Evolutionary conservation across 192 early-diverging fungal species (phyloP), one percentile per base, ranked within the genome.

Genomic region (Globomyces pollinis-pini): DNA sequence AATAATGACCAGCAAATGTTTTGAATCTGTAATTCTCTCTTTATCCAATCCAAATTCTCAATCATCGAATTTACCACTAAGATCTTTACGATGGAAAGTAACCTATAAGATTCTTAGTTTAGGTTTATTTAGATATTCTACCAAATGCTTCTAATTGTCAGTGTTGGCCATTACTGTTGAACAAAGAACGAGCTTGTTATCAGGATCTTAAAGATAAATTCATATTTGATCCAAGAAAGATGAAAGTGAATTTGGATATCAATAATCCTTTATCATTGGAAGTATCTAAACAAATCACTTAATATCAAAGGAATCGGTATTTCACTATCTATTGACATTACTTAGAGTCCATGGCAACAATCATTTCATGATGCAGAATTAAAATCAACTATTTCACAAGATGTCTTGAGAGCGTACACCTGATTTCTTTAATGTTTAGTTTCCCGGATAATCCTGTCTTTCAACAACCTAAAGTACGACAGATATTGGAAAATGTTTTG

Each of bases 381-480:
- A 26, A 71, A 83, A 44, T 84, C 85, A 53, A 75, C 89, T 9
- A 98, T 98, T 50, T 70, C 73, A 28, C 87, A 91, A 69, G 95
- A 98, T 72, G 93, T 96, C 16, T 86, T 88, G 20, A 67, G 95
- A 70, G 95, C 93, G 86, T 92, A 66, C 54, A 77, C 63, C 9
- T 12, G 21, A 21, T 70, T n/a, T 20, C 53, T 9, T 43, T 9
- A 20, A 66, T 11, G 20, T 33, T n/a, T 31, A 91, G 88, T 32
- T 91, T 98, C 61, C 94, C 94, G 1, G 93, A 95, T 44, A 81
- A 86, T 41, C 73, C 74, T n/a, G 88, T 81, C 55, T 98, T 94
- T 62, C 82, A 88, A 2, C 56, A 62, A 21, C 50, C 72, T 21
- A 64, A 65, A 0, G 82, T 86, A 23, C 91, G 90, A 59, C 73